Percentiles rank a stretch among this genome's conserved stretches.
These are phyloP conservation scores for Lathyrus sativus DNA, from an alignment of 306 rosid genomes.

Conservation along the genomic window DNA sequence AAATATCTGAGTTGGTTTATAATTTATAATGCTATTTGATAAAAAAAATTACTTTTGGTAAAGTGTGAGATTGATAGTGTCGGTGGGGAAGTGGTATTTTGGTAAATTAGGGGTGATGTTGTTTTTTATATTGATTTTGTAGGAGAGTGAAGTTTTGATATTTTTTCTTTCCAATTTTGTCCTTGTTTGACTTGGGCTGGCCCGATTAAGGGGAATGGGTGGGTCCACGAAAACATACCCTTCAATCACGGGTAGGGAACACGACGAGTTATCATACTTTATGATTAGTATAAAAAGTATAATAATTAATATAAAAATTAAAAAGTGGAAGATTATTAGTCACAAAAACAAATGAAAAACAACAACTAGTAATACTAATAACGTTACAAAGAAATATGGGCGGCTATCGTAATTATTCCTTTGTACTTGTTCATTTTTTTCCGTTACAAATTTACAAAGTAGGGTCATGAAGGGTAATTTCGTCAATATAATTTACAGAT, in stretches of 20 bases:
- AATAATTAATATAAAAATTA: not conserved
- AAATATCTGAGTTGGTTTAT: too few species aligned
- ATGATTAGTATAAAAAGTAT: slow-evolving; percentile 2
- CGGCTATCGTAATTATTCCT: not conserved
- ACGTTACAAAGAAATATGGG: slow-evolving; percentile 1
- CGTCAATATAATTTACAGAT: not conserved
- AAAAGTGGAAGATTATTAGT: slow-evolving; percentile 6
- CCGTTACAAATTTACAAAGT: not conserved
- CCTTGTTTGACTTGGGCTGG: slow-evolving; percentile 37
- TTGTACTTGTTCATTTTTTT: not conserved
- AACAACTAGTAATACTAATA: not conserved
- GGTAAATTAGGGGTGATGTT: not conserved
- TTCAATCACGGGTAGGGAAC: slow-evolving; percentile 66
- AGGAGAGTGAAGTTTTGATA: slow-evolving; percentile 27
- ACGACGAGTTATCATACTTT: not conserved
- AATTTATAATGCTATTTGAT: too few species aligned
- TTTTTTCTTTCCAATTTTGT: slow-evolving; percentile 27
- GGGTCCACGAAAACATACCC: slow-evolving; percentile 48
- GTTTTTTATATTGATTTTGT: not conserved
- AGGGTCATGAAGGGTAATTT: slow-evolving; percentile 1
- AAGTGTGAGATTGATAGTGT: slow-evolving; percentile 44
- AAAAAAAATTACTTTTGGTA: not conserved
- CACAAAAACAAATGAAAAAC: slow-evolving; percentile 18
- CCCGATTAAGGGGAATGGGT: slow-evolving; percentile 31
- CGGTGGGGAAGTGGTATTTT: slow-evolving; percentile 47